These are phyloP conservation scores for Nyctanthes arbortristis DNA, from an alignment of 257 asterid species.

Conservation along the genomic window DNA sequence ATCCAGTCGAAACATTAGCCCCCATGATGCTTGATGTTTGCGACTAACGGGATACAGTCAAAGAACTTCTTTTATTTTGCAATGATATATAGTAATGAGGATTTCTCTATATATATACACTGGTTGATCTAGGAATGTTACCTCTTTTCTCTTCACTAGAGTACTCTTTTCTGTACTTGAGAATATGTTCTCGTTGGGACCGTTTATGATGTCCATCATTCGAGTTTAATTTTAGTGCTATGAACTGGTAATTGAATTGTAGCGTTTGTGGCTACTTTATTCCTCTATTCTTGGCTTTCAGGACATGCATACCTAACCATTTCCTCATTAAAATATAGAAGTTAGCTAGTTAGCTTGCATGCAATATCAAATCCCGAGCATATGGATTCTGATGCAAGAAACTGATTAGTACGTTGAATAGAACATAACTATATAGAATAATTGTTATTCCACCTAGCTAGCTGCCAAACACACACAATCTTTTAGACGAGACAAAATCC, in stretches of 20 bases:
- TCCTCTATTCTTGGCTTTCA: too few relatives aligned
- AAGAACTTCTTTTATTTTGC: conserved; percentile 16
- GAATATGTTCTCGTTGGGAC: conserved; percentile 51
- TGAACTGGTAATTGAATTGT: neutral
- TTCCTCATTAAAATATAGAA: too few relatives aligned
- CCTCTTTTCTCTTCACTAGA: neutral
- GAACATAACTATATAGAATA: too few relatives aligned
- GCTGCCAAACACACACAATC: too few relatives aligned
- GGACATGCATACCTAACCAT: too few relatives aligned
- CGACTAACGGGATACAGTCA: neutral
- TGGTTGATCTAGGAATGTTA: neutral
- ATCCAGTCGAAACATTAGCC: neutral
- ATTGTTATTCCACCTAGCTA: too few relatives aligned
- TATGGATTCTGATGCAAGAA: too few relatives aligned
- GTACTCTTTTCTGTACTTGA: neutral
- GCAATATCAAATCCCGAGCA: too few relatives aligned
- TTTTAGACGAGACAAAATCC: too few relatives aligned
- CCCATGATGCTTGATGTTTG: neutral
- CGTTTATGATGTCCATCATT: conserved; percentile 9
- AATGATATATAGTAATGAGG: conserved; percentile 9
- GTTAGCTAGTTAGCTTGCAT: too few relatives aligned
- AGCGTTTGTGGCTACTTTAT: too few relatives aligned
- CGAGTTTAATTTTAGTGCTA: conserved; percentile 14
- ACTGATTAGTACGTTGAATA: too few relatives aligned
- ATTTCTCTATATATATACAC: conserved; percentile 36